These are phyloP conservation scores for Dendrocalamus sinicus DNA, from an alignment of 176 grass and related monocot genomes.

Conservation along the genomic window DNA sequence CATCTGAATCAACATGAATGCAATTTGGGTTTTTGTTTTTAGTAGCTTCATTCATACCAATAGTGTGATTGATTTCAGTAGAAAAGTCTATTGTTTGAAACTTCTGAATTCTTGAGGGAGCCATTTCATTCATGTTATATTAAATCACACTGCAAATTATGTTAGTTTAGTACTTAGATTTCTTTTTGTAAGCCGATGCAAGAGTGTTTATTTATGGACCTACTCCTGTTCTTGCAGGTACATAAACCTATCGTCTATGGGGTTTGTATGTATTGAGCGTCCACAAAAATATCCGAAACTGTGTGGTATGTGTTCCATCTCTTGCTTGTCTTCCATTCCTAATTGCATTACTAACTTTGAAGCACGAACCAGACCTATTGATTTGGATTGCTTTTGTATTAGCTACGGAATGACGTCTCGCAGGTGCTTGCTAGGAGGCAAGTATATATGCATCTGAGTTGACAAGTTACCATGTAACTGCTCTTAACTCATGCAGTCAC, in stretches of 20 bases:
- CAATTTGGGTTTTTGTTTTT: constrained; percentile 25
- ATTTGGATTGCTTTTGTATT: too few relatives aligned
- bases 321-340: too few relatives aligned
- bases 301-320: too few relatives aligned
- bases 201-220: neutral
- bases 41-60: neutral
- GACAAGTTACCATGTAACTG: neutral
- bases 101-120: neutral
- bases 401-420: too few relatives aligned
- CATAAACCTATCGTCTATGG: too few relatives aligned
- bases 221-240: too few relatives aligned
- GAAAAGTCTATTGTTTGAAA: neutral
- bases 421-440: constrained; percentile 9
- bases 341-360: too few relatives aligned
- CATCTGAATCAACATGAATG: neutral
- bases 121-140: neutral
- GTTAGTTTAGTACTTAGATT: too few relatives aligned
- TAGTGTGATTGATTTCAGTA: neutral
- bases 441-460: neutral
- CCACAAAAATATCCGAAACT: too few relatives aligned
- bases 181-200: too few relatives aligned
- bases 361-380: too few relatives aligned
- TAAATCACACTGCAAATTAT: neutral
- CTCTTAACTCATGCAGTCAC: neutral
- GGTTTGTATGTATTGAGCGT: too few relatives aligned